Evolutionary conservation across 2,329 filamentous ascomycete genomes (phyloP), one percentile per base, ranked within the genome.

Genomic region (Beauveria sp.): DNA sequence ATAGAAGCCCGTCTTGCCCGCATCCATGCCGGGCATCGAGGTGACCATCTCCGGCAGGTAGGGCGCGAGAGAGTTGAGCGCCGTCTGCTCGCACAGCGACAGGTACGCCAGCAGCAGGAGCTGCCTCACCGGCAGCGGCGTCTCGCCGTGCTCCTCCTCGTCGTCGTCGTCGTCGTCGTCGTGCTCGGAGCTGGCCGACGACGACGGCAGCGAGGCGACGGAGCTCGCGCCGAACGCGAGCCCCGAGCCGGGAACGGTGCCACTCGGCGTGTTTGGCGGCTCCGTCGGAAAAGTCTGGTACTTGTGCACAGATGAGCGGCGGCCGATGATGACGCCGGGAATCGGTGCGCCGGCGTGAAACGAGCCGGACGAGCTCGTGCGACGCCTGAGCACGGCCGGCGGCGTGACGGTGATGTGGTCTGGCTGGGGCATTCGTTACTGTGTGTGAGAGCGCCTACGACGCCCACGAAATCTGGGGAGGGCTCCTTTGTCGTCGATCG

Each of bases 1-100:
- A 71, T 96, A 98, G 47, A 98, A 72, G 1, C 93, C 95, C 38
- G 89, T 88, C 50, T 92, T 79, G 6, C 79, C 80, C 1, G 81
- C 75, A 22, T 88, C 82, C 22, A 97, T 87, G 64, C 90, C 90
- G 1, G 91, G 89, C 71, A 98, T 98, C 1, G 86, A 86, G 24
- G 86, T 84, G 1, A 93, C 87, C 93, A 99, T 98, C 67, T 92
- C 85, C 0, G 95, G 95, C 1, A 99, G 84, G 73, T 99, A 99
- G 1, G 95, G 95, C 12, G 89, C 90, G 69, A 99, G 97, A 24
- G 92, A 96, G 74, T 99, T 99, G 70, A 99, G 83, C 0, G 95
- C 95, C 0, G 93, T 98, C 79, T 99, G 95, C 72, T 99, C 95
- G 59, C 90, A 89, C 24, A 99, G 81, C 7, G 93, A 93, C 63